Percentiles rank a stretch among this genome's conserved stretches.
Evolutionary conservation across 2,329 filamentous ascomycete genomes (phyloP).

Genomic region (Teratosphaeria destructans): DNA sequence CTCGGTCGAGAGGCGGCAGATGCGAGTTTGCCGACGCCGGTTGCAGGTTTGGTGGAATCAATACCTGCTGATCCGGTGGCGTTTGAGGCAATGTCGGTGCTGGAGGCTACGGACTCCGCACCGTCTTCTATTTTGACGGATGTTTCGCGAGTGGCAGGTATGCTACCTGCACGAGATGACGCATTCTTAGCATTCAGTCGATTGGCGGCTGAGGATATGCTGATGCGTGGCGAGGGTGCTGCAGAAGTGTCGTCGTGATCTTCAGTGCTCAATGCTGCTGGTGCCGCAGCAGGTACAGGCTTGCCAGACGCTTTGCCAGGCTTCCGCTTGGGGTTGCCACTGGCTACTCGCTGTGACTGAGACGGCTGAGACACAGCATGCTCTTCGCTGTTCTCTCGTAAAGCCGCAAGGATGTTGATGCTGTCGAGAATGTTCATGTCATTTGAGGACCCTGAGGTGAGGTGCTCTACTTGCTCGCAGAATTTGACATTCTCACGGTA

Average conservation of each 20-base stretch:
- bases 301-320: conserved; percentile 15
- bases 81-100: conserved; percentile 30
- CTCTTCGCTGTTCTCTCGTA: conserved; percentile 37
- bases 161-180: conserved; percentile 30
- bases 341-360: conserved; percentile 12
- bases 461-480: conserved; percentile 34
- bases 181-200: conserved; percentile 21
- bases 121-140: conserved; percentile 42
- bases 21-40: conserved; percentile 18
- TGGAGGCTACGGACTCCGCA: conserved; percentile 32
- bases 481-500: conserved; percentile 40
- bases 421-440: conserved; percentile 33
- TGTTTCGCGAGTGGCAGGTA: conserved; percentile 37
- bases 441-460: conserved; percentile 33
- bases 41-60: conserved; percentile 2
- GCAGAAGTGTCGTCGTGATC: conserved; percentile 22
- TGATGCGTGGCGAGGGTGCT: conserved; percentile 24
- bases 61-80: conserved; percentile 4
- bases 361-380: conserved; percentile 19
- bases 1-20: conserved; percentile 11
- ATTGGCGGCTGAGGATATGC: conserved; percentile 12
- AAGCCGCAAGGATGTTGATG: conserved; percentile 37
- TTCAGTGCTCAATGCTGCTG: conserved; percentile 15
- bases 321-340: conserved; percentile 8
- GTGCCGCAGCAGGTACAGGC: conserved; percentile 13